These are phyloP conservation scores for Pyrenula massariospora DNA, from an alignment of 495 filamentous ascomycete species.

Conservation along the genomic window DNA sequence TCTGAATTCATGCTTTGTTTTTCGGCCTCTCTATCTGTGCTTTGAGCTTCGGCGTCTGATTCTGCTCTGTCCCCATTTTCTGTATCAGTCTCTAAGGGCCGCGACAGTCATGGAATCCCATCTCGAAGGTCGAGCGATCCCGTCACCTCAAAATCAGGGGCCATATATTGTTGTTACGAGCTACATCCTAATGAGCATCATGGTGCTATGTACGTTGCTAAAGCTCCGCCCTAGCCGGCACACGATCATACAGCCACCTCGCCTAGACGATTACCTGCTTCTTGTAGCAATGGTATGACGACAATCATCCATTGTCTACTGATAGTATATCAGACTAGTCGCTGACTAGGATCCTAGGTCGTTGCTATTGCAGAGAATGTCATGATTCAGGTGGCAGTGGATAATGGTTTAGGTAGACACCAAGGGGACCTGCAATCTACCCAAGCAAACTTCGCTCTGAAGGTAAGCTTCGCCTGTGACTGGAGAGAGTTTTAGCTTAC, in stretches of 20 bases:
- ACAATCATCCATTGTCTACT: not conserved
- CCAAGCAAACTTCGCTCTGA: not conserved
- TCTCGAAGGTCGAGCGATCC: not conserved
- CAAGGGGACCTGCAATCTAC: conserved; percentile 6
- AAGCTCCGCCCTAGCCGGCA: not conserved
- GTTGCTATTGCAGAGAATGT: conserved; percentile 13
- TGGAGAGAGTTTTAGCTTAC: not conserved
- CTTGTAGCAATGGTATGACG: not conserved
- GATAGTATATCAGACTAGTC: not conserved
- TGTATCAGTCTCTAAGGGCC: not conserved
- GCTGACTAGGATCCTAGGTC: not conserved
- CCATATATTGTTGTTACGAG: not conserved
- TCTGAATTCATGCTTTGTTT: not conserved
- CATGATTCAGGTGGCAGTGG: conserved; percentile 15
- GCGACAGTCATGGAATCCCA: not conserved
- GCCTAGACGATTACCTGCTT: not conserved
- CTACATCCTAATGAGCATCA: not conserved
- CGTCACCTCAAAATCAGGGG: not conserved
- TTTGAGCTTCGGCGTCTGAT: not conserved
- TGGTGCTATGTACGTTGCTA: not conserved
- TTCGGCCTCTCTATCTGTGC: too few species aligned
- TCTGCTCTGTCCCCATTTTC: not conserved
- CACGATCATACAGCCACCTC: not conserved
- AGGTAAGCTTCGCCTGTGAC: not conserved
- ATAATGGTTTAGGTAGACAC: conserved; percentile 16